Conservation (phyloP, 2,329 filamentous ascomycete species). For the Pseudogymnoascus sp. region DNA sequence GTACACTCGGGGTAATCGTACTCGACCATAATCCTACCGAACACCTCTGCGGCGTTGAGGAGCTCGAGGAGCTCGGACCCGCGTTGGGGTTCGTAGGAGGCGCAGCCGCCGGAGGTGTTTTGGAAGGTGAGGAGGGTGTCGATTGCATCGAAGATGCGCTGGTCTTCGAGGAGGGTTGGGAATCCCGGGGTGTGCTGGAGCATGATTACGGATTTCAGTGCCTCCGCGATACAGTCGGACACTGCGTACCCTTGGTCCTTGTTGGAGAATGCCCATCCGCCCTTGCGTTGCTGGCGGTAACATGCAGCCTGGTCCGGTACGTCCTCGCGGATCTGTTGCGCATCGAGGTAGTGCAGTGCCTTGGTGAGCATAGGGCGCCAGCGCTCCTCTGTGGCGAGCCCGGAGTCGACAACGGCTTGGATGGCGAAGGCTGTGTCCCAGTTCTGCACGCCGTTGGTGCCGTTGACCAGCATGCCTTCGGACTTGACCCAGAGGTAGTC, state of each 20-base stretch:
- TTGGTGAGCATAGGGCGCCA: conserved; percentile 78
- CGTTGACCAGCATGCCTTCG: conserved; percentile 90
- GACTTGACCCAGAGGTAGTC: conserved; percentile 88
- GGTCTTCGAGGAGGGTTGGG: conserved; percentile 63
- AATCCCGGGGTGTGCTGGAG: conserved; percentile 73
- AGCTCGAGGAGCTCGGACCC: conserved; percentile 71
- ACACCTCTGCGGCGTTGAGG: conserved; percentile 93
- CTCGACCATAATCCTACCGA: conserved; percentile 95
- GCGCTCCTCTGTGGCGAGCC: conserved; percentile 64
- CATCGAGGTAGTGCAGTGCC: conserved; percentile 76
- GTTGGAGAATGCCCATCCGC: conserved; percentile 94
- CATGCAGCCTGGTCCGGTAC: conserved; percentile 66
- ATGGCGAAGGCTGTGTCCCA: conserved; percentile 95
- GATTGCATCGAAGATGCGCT: conserved; percentile 75
- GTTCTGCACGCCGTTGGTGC: conserved; percentile 94
- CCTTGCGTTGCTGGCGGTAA: conserved; percentile 86
- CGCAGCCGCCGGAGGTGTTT: conserved; percentile 75
- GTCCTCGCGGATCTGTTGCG: conserved; percentile 84
- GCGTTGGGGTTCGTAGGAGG: conserved; percentile 79
- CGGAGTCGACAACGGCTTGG: conserved; percentile 71
- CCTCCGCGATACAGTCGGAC: conserved; percentile 89
- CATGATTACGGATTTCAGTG: conserved; percentile 74
- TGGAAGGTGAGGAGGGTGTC: conserved; percentile 90
- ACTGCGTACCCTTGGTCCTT: conserved; percentile 90
- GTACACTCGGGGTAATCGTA: conserved; percentile 98